Evolutionary conservation across 768 basidiomycete species (phyloP).

Genomic region (Russula olivacea): DNA sequence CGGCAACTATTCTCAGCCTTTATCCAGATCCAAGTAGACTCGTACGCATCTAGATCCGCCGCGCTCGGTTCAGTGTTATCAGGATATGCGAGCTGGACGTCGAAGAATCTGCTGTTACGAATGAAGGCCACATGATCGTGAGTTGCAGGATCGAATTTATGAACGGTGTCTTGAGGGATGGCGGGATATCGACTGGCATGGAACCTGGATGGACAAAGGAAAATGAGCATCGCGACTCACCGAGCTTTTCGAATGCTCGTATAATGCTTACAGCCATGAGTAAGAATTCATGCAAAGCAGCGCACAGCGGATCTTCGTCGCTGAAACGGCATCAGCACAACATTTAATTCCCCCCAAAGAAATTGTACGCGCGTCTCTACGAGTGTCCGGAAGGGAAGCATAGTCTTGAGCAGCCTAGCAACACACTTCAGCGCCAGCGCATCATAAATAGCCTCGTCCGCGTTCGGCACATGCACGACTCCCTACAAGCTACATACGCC

Average conservation of each 20-base stretch:
- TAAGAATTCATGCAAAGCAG: slow-evolving; percentile 91
- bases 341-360: background rate
- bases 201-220: slow-evolving; percentile 48
- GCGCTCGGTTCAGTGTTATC: slow-evolving; percentile 68
- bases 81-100: slow-evolving; percentile 61
- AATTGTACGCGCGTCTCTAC: slow-evolving; percentile 63
- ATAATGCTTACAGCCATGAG: slow-evolving; percentile 70
- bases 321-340: slow-evolving; percentile 34
- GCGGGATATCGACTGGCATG: slow-evolving; percentile 86
- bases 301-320: slow-evolving; percentile 64
- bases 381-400: slow-evolving; percentile 77
- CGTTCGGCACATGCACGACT: slow-evolving; percentile 58
- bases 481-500: slow-evolving; percentile 83
- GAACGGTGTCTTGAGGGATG: slow-evolving; percentile 75
- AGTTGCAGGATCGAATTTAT: slow-evolving; percentile 64
- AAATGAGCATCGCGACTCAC: background rate
- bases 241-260: too few species aligned
- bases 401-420: slow-evolving; percentile 76
- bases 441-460: slow-evolving; percentile 45
- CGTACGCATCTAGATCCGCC: slow-evolving; percentile 73
- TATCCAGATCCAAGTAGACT: background rate
- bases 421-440: slow-evolving; percentile 70
- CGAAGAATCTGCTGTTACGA: slow-evolving; percentile 87
- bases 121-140: slow-evolving; percentile 90
- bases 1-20: slow-evolving; percentile 39